These are phyloP conservation scores for Croton laevigatus DNA, from an alignment of 441 rosid species.

Conservation along the genomic window DNA sequence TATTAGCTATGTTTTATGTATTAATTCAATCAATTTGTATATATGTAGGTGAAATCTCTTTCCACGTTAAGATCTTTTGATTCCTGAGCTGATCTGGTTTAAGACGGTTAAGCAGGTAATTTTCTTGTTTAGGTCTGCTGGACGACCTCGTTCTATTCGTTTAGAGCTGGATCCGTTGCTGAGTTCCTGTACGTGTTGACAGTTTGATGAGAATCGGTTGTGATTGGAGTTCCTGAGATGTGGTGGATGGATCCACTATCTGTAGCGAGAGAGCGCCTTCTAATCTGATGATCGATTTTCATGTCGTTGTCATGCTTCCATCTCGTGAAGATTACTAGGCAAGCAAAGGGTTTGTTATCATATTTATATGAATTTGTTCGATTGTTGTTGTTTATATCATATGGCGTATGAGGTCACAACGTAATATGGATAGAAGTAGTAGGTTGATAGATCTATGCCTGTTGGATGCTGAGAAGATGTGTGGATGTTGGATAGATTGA, in stretches of 20 bases:
- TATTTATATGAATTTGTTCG: background rate
- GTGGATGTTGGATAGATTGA: background rate
- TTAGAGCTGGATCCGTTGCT: background rate
- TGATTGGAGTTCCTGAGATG: no score
- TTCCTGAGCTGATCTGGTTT: no score
- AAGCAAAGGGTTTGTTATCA: background rate
- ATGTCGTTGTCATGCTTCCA: background rate
- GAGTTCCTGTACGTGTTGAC: background rate
- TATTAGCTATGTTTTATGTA: no score
- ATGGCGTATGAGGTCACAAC: background rate
- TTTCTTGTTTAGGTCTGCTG: no score
- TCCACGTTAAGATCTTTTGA: no score
- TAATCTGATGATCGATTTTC: background rate
- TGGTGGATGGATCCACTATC: background rate
- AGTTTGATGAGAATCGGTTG: background rate
- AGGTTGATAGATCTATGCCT: background rate
- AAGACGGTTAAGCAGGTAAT: no score
- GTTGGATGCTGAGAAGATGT: background rate
- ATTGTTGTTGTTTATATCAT: background rate
- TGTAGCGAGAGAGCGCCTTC: no score
- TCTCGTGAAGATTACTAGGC: constrained; percentile 1
- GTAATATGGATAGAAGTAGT: background rate
- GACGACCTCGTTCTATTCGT: background rate
- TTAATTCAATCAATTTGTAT: no score
- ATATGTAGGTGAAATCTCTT: no score